A percentile compares a stretch with the other conserved stretches of the same genome.
These are phyloP conservation scores for Neurospora terricola DNA, from an alignment of 495 filamentous ascomycete genomes.

Conservation along the genomic window DNA sequence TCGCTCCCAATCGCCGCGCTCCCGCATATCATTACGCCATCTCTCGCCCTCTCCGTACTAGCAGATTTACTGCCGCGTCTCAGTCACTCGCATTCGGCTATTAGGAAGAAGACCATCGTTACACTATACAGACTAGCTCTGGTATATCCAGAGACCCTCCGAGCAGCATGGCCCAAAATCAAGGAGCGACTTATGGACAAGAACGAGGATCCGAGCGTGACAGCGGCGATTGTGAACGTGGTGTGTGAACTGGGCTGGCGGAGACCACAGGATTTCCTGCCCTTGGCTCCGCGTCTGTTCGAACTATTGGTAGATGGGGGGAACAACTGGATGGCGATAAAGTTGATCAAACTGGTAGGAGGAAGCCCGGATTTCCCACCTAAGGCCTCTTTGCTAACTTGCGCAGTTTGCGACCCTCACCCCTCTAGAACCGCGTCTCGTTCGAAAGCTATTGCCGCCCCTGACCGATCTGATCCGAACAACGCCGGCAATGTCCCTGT, in stretches of 20 bases:
- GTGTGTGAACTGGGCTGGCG: slow-evolving; percentile 94
- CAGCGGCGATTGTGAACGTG: slow-evolving; percentile 90
- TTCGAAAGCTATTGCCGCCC: slow-evolving; percentile 90
- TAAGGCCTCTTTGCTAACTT: not conserved
- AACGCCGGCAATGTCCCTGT: slow-evolving; percentile 88
- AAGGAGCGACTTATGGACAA: slow-evolving; percentile 90
- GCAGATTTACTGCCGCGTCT: slow-evolving; percentile 79
- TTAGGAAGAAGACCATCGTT: slow-evolving; percentile 91
- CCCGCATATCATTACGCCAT: slow-evolving; percentile 84
- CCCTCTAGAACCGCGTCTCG: slow-evolving; percentile 80
- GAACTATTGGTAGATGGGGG: slow-evolving; percentile 83
- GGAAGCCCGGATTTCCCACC: not conserved
- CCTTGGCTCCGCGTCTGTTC: slow-evolving; percentile 83
- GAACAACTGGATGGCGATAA: slow-evolving; percentile 99
- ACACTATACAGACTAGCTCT: slow-evolving; percentile 86
- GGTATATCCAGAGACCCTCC: slow-evolving; percentile 88
- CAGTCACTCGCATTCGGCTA: slow-evolving; percentile 67
- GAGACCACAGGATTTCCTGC: slow-evolving; percentile 85
- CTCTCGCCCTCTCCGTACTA: slow-evolving; percentile 78
- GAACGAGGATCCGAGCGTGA: slow-evolving; percentile 83
- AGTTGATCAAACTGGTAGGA: slow-evolving; percentile 88
- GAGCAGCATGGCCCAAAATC: slow-evolving; percentile 91
- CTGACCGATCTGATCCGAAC: slow-evolving; percentile 86
- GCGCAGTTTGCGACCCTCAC: slow-evolving; percentile 86
- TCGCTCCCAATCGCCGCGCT: slow-evolving; percentile 77